Base-by-base conservation (phyloP, 768 basidiomycete genomes). In the Exidia glandulosa region DNA sequence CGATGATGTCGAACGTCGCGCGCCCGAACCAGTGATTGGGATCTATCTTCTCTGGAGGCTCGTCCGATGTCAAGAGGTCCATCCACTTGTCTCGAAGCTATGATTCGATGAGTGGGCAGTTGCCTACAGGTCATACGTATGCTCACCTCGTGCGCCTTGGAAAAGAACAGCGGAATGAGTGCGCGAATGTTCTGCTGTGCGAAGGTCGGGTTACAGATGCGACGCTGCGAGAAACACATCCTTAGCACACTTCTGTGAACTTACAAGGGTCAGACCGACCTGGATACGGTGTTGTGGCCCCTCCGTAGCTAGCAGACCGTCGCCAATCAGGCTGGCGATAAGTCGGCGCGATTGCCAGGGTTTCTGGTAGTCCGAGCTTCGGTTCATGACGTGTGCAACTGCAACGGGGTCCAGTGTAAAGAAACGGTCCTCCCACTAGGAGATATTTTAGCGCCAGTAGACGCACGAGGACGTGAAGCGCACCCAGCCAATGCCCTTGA, bases 191-290 rank as follows among this genome's bases (percentile, higher is more conserved):
- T 88, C 66, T 89, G 87, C n/a, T 81, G 74, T 4, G 87, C 89
- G 70, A 92, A 90, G 0, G 88, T 88, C 6, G 89, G 86, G 0
- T 82, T 85, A 2, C 81, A 83, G 27, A 91, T 84, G 57, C 87
- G 80, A 23, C 80, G 74, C 71, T 77, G 57, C 12, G 13, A 57
- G 36, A 34, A 23, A 25, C 14, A 16, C 31, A 30, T 31, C 6
- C 36, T 45, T n/a, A 19, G 29, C n/a, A 19, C 27, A 1, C 30
- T 31, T 61, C 48, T 58, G 57, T 2, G 47, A 19, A n/a, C 37
- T 25, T n/a, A 19, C 33, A 25, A 33, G n/a, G n/a, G n/a, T n/a
- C n/a, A n/a, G 50, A 45, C 68, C 47, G 64, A 75, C 75, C 66
- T 79, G 76, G 32, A 69, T 58, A 57, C 69, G 73, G 65, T 82